Base-by-base conservation (phyloP, 1,284 basidiomycete species). In the Boletus albobrunnescens region DNA sequence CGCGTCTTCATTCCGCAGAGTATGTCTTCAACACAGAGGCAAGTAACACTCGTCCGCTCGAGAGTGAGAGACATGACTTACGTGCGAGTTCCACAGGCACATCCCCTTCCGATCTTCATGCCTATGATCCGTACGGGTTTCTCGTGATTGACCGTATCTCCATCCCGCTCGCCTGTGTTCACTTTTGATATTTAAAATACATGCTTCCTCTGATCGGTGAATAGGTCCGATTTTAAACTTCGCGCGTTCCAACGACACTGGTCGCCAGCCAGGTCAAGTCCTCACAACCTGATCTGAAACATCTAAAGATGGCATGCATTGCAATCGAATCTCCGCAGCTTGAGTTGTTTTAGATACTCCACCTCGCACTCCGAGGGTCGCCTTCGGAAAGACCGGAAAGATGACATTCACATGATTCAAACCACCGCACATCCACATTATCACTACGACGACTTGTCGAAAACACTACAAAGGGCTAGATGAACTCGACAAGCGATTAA, bases 11-110 rank as follows among this genome's bases (percentile, higher is more conserved):
- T 40, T 31, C 16, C 33, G 14, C 50, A 91, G 89, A 85, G 64
- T 87, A 89, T 65, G 91, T 97, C n/a, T 87, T 96, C 69, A 97
- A 96, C 62, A 97, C 94, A 3, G 94, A 95, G 74, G 87, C 85
- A 14, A 54, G 87, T 85, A 14, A 54, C 51, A 72, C 61, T 41
- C n/a, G n/a, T n/a, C n/a, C n/a, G n/a, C n/a, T n/a, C n/a, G n/a
- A 13, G 77, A 51, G 72, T 72, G 8, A 54, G 19, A n/a, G n/a
- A n/a, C n/a, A 22, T 28, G 30, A 12, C 46, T 46, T 24, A 38
- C 43, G 16, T 6, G 40, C 22, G n/a, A 1, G 13, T 32, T 42
- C 22, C 36, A 30, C 55, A 83, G 81, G 84, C 81, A 10, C 84
- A 87, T 59, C 82, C 82, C 10, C 64, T 87, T 31, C 83, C 84